Percentiles rank a stretch among this genome's conserved stretches.
Evolutionary conservation across 768 basidiomycete genomes (phyloP).

Genomic region (Pulveroboletus frians): DNA sequence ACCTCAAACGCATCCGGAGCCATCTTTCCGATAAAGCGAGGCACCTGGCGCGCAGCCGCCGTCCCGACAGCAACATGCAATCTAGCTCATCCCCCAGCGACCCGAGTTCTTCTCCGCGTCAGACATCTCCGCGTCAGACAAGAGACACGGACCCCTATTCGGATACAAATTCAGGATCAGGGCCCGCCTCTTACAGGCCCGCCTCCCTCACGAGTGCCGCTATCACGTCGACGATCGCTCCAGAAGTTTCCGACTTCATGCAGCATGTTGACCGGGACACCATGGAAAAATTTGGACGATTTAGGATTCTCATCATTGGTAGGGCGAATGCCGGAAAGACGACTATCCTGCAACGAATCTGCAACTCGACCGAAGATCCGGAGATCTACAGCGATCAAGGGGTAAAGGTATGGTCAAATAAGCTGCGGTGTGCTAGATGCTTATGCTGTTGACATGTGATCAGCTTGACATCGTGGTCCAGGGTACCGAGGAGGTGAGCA

Average conservation of each 20-base stretch:
- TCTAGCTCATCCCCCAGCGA: neutral
- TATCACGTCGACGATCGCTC: neutral
- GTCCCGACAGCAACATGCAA: neutral
- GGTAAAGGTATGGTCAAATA: neutral
- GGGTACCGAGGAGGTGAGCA: neutral
- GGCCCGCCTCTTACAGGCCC: too few relatives aligned
- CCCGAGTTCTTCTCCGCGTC: neutral
- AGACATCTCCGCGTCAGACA: too few relatives aligned
- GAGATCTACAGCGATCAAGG: neutral
- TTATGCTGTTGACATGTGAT: neutral
- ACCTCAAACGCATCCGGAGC: neutral
- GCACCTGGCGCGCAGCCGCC: neutral
- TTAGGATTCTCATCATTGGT: neutral
- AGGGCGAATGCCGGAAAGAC: neutral
- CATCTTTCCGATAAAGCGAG: too few relatives aligned
- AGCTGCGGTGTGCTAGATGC: neutral
- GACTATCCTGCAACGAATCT: neutral
- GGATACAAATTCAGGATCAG: too few relatives aligned
- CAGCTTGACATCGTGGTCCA: neutral
- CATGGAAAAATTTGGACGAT: neutral
- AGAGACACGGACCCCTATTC: too few relatives aligned
- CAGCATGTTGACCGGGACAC: neutral
- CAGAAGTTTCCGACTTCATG: neutral
- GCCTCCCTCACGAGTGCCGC: neutral
- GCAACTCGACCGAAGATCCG: neutral